A percentile compares a stretch with the other conserved stretches of the same genome.
These are phyloP conservation scores for Fusarium sp. DNA, from an alignment of 2,329 filamentous ascomycete species.

Conservation along the genomic window DNA sequence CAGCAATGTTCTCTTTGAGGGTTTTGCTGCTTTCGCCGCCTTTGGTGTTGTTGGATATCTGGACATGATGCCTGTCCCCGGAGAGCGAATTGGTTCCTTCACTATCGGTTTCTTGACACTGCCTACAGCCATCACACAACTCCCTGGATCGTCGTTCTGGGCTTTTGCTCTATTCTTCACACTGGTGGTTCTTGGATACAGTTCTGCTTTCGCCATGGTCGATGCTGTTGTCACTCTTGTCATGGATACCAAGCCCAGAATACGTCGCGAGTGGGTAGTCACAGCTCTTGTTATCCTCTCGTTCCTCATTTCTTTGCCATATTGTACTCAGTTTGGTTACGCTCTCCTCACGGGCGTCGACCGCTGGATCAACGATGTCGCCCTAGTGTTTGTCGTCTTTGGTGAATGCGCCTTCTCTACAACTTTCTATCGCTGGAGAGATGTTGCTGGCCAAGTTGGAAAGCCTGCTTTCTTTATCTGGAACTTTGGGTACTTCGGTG, in stretches of 20 bases:
- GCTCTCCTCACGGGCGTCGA: constrained; percentile 66
- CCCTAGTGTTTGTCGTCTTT: constrained; percentile 66
- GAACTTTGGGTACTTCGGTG: constrained; percentile 65
- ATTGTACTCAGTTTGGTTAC: constrained; percentile 68
- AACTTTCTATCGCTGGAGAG: constrained; percentile 63
- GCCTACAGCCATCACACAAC: constrained; percentile 65
- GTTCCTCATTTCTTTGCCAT: constrained; percentile 65
- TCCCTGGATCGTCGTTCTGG: constrained; percentile 69
- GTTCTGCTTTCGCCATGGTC: constrained; percentile 69
- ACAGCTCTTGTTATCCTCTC: constrained; percentile 61
- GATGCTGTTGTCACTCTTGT: constrained; percentile 66
- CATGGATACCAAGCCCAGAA: constrained; percentile 59
- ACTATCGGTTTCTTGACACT: constrained; percentile 68
- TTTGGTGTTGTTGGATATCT: constrained; percentile 67
- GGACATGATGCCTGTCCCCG: constrained; percentile 51
- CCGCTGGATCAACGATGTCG: constrained; percentile 66
- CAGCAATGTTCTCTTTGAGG: constrained; percentile 68
- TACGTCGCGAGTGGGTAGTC: constrained; percentile 58
- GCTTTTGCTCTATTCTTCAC: constrained; percentile 69
- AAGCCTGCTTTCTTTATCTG: constrained; percentile 57
- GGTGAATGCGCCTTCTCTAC: constrained; percentile 63
- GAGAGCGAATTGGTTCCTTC: constrained; percentile 62
- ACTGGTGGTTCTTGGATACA: constrained; percentile 67
- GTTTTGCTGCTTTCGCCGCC: constrained; percentile 59
- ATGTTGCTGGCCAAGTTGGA: constrained; percentile 59